These are phyloP conservation scores for Alliaria petiolata DNA, from an alignment of 345 rosid genomes.

Conservation along the genomic window DNA sequence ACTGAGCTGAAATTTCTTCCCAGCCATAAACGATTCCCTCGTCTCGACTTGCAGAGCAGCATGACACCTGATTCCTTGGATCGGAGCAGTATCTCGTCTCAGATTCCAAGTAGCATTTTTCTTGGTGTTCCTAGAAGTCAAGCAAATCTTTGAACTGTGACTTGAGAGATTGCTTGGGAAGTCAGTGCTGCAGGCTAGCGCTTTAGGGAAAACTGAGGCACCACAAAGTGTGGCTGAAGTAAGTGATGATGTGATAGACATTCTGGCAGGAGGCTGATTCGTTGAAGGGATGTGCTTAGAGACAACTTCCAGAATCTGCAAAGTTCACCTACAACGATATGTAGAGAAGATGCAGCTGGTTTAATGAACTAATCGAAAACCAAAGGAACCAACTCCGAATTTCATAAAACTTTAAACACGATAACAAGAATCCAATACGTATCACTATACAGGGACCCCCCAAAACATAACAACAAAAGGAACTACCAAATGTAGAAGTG, in stretches of 20 bases:
- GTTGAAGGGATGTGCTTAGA: background rate
- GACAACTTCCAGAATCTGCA: slow-evolving; percentile 9
- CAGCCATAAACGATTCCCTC: slow-evolving; percentile 14
- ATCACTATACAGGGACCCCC: background rate
- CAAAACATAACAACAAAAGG: background rate
- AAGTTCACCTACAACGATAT: background rate
- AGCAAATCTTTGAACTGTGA: slow-evolving; percentile 10
- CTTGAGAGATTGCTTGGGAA: slow-evolving; percentile 19
- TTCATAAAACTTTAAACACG: background rate
- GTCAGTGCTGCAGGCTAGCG: slow-evolving; percentile 9
- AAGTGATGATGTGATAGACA: slow-evolving; percentile 38
- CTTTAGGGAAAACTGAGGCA: slow-evolving; percentile 20
- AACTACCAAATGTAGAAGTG: background rate
- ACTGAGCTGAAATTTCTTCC: slow-evolving; percentile 67
- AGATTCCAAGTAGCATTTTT: slow-evolving; percentile 26
- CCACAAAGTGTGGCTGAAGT: slow-evolving; percentile 13
- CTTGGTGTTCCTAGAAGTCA: slow-evolving; percentile 21
- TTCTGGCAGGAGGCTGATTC: slow-evolving; percentile 3
- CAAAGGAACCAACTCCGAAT: background rate
- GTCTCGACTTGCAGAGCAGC: slow-evolving; percentile 43
- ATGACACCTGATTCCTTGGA: slow-evolving; percentile 33
- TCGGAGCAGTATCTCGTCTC: background rate
- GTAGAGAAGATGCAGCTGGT: background rate
- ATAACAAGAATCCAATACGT: background rate
- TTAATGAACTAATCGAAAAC: background rate